These are phyloP conservation scores for Eutrema japonicum DNA, from an alignment of 345 rosid species.

Conservation along the genomic window DNA sequence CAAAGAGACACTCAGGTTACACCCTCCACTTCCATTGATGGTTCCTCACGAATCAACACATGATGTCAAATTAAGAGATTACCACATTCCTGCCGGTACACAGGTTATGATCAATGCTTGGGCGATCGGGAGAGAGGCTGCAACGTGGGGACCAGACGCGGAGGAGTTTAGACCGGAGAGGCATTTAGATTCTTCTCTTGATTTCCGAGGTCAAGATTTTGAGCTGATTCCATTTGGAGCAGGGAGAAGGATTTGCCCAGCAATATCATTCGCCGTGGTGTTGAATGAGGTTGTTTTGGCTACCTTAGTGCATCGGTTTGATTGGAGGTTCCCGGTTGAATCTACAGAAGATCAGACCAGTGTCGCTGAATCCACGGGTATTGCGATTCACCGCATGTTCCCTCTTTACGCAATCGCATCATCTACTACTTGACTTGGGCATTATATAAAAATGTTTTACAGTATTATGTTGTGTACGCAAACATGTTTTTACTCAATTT, in stretches of 20 bases:
- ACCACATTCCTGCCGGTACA: slow-evolving; percentile 45
- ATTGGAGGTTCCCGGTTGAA: slow-evolving; percentile 36
- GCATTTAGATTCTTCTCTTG: slow-evolving; percentile 38
- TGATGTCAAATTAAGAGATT: slow-evolving; percentile 40
- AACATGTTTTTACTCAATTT: too few relatives aligned
- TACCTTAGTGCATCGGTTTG: slow-evolving; percentile 37
- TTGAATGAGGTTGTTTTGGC: slow-evolving; percentile 43
- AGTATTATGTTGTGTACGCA: too few relatives aligned
- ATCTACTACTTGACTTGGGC: neutral
- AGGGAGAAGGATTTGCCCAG: slow-evolving; percentile 47
- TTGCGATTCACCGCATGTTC: neutral
- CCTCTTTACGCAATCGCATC: neutral
- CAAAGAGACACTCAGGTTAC: slow-evolving; percentile 50
- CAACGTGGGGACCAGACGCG: slow-evolving; percentile 43
- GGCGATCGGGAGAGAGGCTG: slow-evolving; percentile 46
- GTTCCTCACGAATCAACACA: slow-evolving; percentile 41
- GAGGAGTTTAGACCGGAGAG: slow-evolving; percentile 48
- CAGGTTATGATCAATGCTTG: slow-evolving; percentile 47
- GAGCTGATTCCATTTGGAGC: slow-evolving; percentile 46
- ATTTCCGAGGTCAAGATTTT: slow-evolving; percentile 44
- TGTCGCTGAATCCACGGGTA: neutral
- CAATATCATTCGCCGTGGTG: slow-evolving; percentile 33
- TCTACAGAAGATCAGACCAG: neutral
- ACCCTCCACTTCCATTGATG: slow-evolving; percentile 53
- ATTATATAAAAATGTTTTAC: too few relatives aligned